Conservation (phyloP, 225 moss, liverwort and hornwort species). For the Physcomitrellopsis africana region DNA sequence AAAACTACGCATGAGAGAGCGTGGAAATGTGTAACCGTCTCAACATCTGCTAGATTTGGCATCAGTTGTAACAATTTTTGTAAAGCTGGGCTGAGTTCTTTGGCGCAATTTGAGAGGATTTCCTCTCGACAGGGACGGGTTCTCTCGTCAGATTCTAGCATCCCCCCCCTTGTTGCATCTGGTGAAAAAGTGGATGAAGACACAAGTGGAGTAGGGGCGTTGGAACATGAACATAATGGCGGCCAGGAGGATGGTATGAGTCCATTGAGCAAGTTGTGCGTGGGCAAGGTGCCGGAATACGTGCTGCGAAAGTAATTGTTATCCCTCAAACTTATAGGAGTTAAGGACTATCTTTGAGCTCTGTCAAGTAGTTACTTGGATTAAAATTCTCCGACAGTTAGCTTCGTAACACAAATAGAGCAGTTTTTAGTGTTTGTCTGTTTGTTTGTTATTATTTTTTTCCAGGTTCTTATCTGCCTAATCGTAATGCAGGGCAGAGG, state of each 20-base stretch:
- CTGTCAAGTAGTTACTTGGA: background rate
- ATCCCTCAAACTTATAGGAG: background rate
- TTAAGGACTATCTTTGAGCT: background rate
- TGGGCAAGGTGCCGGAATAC: constrained; percentile 50
- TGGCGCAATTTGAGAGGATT: background rate
- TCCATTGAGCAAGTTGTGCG: constrained; percentile 46
- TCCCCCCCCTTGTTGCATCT: constrained; percentile 25
- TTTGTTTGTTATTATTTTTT: no score
- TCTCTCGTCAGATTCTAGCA: constrained; percentile 27
- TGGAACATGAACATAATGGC: constrained; percentile 6
- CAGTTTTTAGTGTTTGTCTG: background rate
- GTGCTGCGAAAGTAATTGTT: constrained; percentile 42
- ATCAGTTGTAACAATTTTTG: background rate
- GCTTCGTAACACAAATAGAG: background rate
- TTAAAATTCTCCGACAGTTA: background rate
- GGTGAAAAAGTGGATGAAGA: constrained; percentile 24
- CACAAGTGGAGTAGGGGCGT: background rate
- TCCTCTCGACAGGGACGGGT: constrained; percentile 19
- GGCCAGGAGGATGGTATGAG: constrained; percentile 16
- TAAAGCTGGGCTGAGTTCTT: background rate
- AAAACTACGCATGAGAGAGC: background rate
- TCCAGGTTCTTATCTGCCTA: background rate
- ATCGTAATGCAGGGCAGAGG: constrained; percentile 68
- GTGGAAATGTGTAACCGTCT: background rate
- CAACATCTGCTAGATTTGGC: background rate